These are phyloP conservation scores for Colletotrichum ledebouriae DNA, from an alignment of 2,329 filamentous ascomycete species.

Conservation along the genomic window DNA sequence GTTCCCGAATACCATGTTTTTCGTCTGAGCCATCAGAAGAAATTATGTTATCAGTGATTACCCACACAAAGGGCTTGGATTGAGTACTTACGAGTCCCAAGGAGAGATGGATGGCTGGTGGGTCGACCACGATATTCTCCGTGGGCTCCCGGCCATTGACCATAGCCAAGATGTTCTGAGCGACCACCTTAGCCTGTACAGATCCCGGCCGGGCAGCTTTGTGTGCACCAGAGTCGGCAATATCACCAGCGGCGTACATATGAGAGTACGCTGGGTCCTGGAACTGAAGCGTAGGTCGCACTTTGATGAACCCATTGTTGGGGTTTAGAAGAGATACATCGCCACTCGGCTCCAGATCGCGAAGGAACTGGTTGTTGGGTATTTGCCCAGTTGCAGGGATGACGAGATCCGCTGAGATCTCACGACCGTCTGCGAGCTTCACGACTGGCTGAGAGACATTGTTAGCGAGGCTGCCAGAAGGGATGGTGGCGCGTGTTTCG, in stretches of 20 bases:
- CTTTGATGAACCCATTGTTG: slow-evolving; percentile 49
- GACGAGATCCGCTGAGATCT: slow-evolving; percentile 22
- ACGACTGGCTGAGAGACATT: neutral
- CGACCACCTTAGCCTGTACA: slow-evolving; percentile 59
- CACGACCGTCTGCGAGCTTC: slow-evolving; percentile 13
- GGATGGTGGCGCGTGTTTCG: slow-evolving; percentile 8
- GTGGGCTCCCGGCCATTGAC: slow-evolving; percentile 50
- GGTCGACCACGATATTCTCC: slow-evolving; percentile 7
- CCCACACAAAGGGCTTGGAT: fast-evolving
- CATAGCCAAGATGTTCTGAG: slow-evolving; percentile 58
- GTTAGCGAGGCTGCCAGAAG: neutral
- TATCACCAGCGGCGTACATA: slow-evolving; percentile 66
- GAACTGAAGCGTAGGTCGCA: slow-evolving; percentile 62
- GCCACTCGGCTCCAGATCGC: slow-evolving; percentile 8
- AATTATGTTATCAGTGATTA: neutral
- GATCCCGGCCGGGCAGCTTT: slow-evolving; percentile 60
- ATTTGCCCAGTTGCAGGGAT: slow-evolving; percentile 32
- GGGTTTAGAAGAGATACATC: slow-evolving; percentile 4
- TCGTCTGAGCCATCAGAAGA: neutral
- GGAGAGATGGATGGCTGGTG: slow-evolving; percentile 27
- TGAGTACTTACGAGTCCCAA: slow-evolving; percentile 23
- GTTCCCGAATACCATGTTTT: slow-evolving; percentile 25
- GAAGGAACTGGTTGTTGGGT: slow-evolving; percentile 20
- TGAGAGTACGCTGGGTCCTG: slow-evolving; percentile 42
- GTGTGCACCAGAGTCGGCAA: slow-evolving; percentile 58